phyloP scores from a whole-genome alignment of 148 eudicot genomes.

The Heliamphora exappendiculata region DNA sequence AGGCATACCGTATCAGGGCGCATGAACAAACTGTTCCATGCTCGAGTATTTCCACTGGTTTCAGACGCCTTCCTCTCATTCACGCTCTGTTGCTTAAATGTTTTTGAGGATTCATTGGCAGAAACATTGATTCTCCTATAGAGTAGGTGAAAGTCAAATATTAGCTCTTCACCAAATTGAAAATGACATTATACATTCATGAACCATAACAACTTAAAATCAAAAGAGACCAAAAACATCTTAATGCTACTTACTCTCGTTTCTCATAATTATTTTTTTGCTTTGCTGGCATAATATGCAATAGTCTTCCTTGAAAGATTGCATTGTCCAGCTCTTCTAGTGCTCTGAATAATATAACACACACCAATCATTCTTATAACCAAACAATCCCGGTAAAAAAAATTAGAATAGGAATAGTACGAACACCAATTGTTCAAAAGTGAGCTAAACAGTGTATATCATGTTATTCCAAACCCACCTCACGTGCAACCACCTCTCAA shows the following conservation, averaged over 20 bases:
- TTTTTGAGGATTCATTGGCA: constrained; percentile 35
- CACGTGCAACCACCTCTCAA: too few relatives aligned
- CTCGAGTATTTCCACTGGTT: constrained; percentile 69
- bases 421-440: too few relatives aligned
- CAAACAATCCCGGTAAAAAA: neutral
- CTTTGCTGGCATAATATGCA: constrained; percentile 80
- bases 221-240: constrained; percentile 3
- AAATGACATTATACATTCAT: neutral
- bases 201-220: constrained; percentile 11
- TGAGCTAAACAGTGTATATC: neutral
- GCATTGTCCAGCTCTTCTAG: constrained; percentile 66
- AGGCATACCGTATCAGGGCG: constrained; percentile 75
- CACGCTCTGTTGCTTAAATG: constrained; percentile 65
- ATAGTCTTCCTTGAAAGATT: constrained; percentile 81
- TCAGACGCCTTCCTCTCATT: constrained; percentile 76
- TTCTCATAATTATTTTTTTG: constrained; percentile 36
- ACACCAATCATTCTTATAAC: neutral
- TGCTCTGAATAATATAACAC: constrained; percentile 44
- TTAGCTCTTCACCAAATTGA: neutral
- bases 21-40: constrained; percentile 97
- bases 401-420: too few relatives aligned
- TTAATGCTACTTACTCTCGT: constrained; percentile 50
- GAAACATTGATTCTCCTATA: constrained; percentile 31
- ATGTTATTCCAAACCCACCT: too few relatives aligned
- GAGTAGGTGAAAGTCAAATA: constrained; percentile 5